Base-by-base conservation (phyloP, 805 yeast genomes). In the Candida incommunis region DNA sequence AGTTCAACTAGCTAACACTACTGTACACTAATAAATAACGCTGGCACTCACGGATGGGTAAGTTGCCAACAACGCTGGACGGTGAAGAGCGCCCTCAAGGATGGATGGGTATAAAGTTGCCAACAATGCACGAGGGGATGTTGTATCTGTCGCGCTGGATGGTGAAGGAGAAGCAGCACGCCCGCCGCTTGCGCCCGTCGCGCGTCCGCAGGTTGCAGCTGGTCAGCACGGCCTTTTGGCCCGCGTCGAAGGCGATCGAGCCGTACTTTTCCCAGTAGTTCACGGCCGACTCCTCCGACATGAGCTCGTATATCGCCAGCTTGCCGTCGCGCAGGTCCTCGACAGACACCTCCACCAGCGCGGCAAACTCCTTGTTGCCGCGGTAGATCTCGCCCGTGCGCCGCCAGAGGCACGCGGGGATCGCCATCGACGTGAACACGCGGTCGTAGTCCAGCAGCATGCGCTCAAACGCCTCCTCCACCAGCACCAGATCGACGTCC, bases 231-330 rank as follows among this genome's bases (percentile, higher is more conserved):
- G 96, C 96, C 58, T 90, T 90, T 56, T 88, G 96, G 1, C 92
- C 90, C 53, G 88, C 82, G 56, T 90, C 96, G 64, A 90, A 88
- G 3, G 97, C 96, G 56, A 88, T 84, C 2, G 94, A 87, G 2
- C 96, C 96, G 57, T 88, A 90, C 59, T 88, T 88, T 57, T 90
- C 97, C 97, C 97, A 90, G 59, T 86, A 90, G 55, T 86, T 88
- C 18, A 90, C 96, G 23, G 96, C 94, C 56, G 95, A 82, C 53
- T 88, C 96, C 60, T 88, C 96, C 43, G 87, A 80, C 95, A 90
- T 82, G 50, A 90, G 66, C 64, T 90, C 96, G 63, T 88, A 88
- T 41, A 90, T 85, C 1, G 96, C 92, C 51, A 87, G 65, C 54
- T 81, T 83, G 9, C 97, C 97, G 60, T 90, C 95, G 51, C 92